Evolutionary conservation across 352 stramenopile species (phyloP).

Genomic region (Phytophthora colocasiae): DNA sequence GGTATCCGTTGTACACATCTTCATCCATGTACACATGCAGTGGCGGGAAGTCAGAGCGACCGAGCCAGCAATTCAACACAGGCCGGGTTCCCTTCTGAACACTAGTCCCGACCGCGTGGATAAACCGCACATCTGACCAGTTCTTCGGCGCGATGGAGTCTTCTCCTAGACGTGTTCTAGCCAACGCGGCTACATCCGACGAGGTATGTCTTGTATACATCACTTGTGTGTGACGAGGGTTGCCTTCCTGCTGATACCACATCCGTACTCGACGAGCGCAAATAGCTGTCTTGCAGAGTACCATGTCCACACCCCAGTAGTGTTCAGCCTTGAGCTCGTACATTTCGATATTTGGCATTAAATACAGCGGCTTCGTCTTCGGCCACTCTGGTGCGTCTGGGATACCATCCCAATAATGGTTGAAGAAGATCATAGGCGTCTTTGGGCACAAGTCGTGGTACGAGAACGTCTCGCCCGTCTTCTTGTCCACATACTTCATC

Average conservation of each 20-base stretch:
- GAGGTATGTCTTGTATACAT: constrained; percentile 69
- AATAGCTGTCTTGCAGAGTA: constrained; percentile 69
- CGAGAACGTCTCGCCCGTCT: constrained; percentile 42
- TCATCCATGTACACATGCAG: constrained; percentile 64
- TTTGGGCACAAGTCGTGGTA: constrained; percentile 64
- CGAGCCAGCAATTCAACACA: constrained; percentile 68
- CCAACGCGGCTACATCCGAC: constrained; percentile 52
- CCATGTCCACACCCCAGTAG: constrained; percentile 57
- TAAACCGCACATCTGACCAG: constrained; percentile 51
- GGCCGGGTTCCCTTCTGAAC: constrained; percentile 59
- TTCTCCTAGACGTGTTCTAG: constrained; percentile 36
- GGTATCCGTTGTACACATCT: constrained; percentile 38
- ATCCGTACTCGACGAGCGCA: constrained; percentile 47
- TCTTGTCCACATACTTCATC: constrained; percentile 51
- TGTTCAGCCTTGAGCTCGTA: constrained; percentile 60
- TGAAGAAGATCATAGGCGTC: constrained; percentile 53
- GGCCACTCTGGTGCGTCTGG: constrained; percentile 40
- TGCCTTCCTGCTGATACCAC: constrained; percentile 68
- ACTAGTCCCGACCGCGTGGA: constrained; percentile 62
- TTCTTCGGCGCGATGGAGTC: constrained; percentile 49
- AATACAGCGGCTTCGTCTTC: constrained; percentile 41
- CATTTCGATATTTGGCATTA: constrained; percentile 63
- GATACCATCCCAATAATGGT: constrained; percentile 60
- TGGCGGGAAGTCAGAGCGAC: constrained; percentile 51
- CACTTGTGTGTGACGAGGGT: constrained; percentile 53